Conservation (phyloP, 805 yeast genomes). For the Suhomyces sp. region DNA sequence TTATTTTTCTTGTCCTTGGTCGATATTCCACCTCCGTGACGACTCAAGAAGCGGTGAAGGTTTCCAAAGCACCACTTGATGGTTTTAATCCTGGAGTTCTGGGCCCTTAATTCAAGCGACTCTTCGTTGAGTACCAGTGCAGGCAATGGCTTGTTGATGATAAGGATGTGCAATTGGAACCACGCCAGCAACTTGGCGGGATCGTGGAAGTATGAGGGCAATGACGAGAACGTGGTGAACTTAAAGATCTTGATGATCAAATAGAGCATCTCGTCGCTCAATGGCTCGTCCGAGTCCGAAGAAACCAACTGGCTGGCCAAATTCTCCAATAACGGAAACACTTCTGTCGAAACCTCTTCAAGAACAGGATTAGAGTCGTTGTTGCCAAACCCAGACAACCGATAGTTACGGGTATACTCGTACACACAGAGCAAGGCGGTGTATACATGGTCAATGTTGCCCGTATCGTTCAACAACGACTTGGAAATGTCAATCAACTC, state of each 20-base stretch:
- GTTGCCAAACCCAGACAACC: slow-evolving; percentile 47
- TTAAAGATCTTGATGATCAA: slow-evolving; percentile 41
- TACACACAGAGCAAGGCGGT: slow-evolving; percentile 40
- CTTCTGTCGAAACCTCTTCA: slow-evolving; percentile 33
- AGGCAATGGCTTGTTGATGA: slow-evolving; percentile 41
- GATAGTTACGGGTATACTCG: slow-evolving; percentile 40
- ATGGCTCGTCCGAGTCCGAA: slow-evolving; percentile 11
- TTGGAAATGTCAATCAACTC: slow-evolving; percentile 39
- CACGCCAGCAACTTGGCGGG: slow-evolving; percentile 37
- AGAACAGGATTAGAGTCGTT: slow-evolving; percentile 35
- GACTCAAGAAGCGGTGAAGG: slow-evolving; percentile 37
- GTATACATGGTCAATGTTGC: slow-evolving; percentile 36
- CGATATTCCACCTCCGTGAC: slow-evolving; percentile 43
- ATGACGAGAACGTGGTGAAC: slow-evolving; percentile 35
- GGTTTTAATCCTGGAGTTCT: slow-evolving; percentile 43
- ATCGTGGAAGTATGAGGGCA: slow-evolving; percentile 38
- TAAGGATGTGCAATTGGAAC: slow-evolving; percentile 38
- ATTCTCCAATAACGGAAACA: slow-evolving; percentile 37
- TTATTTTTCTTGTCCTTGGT: slow-evolving; percentile 27
- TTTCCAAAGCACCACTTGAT: slow-evolving; percentile 47
- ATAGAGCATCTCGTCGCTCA: slow-evolving; percentile 36
- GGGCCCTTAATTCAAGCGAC: slow-evolving; percentile 24
- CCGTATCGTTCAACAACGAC: slow-evolving; percentile 40
- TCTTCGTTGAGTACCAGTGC: slow-evolving; percentile 31
- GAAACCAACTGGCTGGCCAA: slow-evolving; percentile 28